These are phyloP conservation scores for Bryum argenteum DNA, from an alignment of 225 moss, liverwort and hornwort genomes.

Conservation along the genomic window DNA sequence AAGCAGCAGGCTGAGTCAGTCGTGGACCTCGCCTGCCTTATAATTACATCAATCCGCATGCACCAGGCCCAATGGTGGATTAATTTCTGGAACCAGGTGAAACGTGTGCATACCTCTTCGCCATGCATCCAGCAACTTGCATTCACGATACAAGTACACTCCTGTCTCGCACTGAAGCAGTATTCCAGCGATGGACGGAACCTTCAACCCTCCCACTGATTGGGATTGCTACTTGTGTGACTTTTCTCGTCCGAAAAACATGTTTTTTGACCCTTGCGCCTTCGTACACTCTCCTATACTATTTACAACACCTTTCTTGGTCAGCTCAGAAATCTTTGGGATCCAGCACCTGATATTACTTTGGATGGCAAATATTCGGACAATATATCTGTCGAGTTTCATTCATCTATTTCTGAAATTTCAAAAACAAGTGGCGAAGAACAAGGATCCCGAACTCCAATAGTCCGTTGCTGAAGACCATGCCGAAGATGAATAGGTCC, in stretches of 20 bases:
- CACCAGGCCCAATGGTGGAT: slow-evolving; percentile 6
- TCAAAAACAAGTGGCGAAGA: background rate
- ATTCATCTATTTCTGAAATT: slow-evolving; percentile 4
- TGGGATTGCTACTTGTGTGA: slow-evolving; percentile 34
- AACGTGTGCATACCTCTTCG: background rate
- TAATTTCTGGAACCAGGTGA: slow-evolving; percentile 8
- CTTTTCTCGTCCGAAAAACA: slow-evolving; percentile 34
- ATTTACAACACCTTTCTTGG: slow-evolving; percentile 9
- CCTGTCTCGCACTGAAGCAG: slow-evolving; percentile 10
- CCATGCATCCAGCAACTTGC: slow-evolving; percentile 29
- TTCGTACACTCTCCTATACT: slow-evolving; percentile 6
- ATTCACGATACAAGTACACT: background rate
- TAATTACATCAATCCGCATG: background rate
- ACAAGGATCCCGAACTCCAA: slow-evolving; percentile 22
- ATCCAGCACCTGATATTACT: slow-evolving; percentile 7
- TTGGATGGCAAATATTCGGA: slow-evolving; percentile 6
- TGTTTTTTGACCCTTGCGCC: slow-evolving; percentile 34
- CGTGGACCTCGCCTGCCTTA: background rate
- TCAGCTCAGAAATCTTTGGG: slow-evolving; percentile 20
- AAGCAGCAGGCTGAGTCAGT: slow-evolving; percentile 5
- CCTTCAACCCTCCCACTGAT: slow-evolving; percentile 26
- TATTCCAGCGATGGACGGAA: slow-evolving; percentile 15
- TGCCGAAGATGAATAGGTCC: slow-evolving; percentile 25
- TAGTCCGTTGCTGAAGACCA: background rate
- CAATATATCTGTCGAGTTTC: slow-evolving; percentile 1